Conservation (phyloP, 768 basidiomycete genomes). For the Leccinum subtestaceum region DNA sequence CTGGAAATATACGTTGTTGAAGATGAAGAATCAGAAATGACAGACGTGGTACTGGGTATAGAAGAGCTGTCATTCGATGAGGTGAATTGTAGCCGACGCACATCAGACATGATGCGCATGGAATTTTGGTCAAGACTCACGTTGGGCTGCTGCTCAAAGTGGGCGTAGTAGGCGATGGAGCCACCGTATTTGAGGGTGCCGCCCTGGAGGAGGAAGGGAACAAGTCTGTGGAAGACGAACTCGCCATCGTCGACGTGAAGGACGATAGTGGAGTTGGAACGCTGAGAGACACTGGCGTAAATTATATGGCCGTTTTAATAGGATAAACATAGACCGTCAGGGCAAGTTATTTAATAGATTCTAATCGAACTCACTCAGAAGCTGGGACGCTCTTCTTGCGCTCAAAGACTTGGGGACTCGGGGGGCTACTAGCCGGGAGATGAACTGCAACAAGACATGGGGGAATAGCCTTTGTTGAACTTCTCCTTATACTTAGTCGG, state of each 20-base stretch:
- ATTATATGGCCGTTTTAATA: background rate
- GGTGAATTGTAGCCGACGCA: background rate
- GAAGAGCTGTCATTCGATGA: background rate
- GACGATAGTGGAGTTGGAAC: background rate
- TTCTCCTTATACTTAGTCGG: background rate
- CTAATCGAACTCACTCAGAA: background rate
- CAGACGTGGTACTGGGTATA: background rate
- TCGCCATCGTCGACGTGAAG: background rate
- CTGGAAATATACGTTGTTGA: background rate
- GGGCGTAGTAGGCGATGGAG: background rate
- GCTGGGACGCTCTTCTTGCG: background rate
- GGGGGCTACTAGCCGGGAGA: background rate
- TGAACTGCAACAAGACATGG: background rate
- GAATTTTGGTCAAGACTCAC: background rate
- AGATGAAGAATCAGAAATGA: slow-evolving; percentile 1
- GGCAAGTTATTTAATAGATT: background rate
- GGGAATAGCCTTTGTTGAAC: background rate
- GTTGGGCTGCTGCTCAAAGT: background rate
- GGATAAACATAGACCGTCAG: background rate
- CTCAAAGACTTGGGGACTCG: background rate
- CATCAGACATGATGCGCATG: background rate
- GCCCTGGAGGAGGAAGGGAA: background rate
- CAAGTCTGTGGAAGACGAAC: background rate
- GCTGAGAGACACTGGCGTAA: background rate
- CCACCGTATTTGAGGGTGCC: background rate